Percentiles rank a stretch among this genome's conserved stretches.
phyloP scores from a whole-genome alignment of 2,329 filamentous ascomycete genomes.

The Stemphylium vesicarium region DNA sequence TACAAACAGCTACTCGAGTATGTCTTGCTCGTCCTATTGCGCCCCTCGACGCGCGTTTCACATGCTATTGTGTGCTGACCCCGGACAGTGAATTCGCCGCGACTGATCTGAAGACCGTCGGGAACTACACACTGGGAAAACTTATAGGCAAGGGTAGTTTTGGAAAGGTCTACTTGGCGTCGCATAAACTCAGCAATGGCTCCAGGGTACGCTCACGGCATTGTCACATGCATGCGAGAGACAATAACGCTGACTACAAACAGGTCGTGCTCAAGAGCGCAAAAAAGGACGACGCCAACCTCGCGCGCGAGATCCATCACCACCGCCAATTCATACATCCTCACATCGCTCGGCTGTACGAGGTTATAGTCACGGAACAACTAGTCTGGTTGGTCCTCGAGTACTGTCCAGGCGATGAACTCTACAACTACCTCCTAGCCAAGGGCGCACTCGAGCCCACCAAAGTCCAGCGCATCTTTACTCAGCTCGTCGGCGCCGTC shows the following conservation, averaged over 20 bases:
- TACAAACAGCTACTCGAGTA: slow-evolving; percentile 97
- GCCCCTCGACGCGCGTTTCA: slow-evolving; percentile 5
- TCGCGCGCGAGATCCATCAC: slow-evolving; percentile 97
- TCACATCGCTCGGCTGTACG: slow-evolving; percentile 94
- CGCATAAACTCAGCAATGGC: slow-evolving; percentile 97
- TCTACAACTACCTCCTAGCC: slow-evolving; percentile 93
- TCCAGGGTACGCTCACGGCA: slow-evolving; percentile 72
- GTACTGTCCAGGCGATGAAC: slow-evolving; percentile 94
- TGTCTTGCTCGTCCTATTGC: slow-evolving; percentile 46
- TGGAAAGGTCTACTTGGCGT: slow-evolving; percentile 95
- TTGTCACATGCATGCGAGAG: background rate
- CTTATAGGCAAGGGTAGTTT: slow-evolving; percentile 98
- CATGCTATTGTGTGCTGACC: slow-evolving; percentile 21
- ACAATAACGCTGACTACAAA: slow-evolving; percentile 18
- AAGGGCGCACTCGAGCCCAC: slow-evolving; percentile 82
- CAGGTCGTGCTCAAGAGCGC: slow-evolving; percentile 98
- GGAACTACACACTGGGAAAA: slow-evolving; percentile 90
- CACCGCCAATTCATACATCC: slow-evolving; percentile 97
- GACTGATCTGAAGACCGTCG: slow-evolving; percentile 87
- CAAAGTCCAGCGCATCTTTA: slow-evolving; percentile 94
- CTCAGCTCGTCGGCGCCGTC: slow-evolving; percentile 93
- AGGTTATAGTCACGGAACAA: slow-evolving; percentile 95
- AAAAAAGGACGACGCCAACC: slow-evolving; percentile 92
- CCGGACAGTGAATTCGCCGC: slow-evolving; percentile 83
- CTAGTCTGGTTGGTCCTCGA: slow-evolving; percentile 97